Evolutionary conservation across 2,329 filamentous ascomycete species (phyloP).

Genomic region (Fusarium dimerum): DNA sequence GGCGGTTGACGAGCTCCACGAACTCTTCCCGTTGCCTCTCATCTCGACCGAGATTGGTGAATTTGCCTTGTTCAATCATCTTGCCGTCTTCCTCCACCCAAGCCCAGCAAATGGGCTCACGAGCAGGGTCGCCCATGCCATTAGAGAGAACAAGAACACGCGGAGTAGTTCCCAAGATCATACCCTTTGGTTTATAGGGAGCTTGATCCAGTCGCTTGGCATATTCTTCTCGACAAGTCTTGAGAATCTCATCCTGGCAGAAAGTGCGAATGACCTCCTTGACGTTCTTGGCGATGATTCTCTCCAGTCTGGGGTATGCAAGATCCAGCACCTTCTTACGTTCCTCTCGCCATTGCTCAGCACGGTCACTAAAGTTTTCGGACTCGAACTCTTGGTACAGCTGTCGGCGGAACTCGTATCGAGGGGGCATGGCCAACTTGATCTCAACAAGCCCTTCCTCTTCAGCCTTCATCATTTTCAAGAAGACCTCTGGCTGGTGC

Average conservation of each 20-base stretch:
- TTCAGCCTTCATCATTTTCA: conserved; percentile 97
- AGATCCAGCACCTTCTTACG: conserved; percentile 81
- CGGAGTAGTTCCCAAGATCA: conserved; percentile 84
- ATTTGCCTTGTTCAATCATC: conserved; percentile 85
- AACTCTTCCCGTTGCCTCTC: conserved; percentile 69
- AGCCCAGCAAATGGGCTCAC: conserved; percentile 86
- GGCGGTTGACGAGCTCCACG: conserved; percentile 74
- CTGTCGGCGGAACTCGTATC: conserved; percentile 72
- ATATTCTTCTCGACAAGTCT: conserved; percentile 84
- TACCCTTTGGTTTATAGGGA: conserved; percentile 91
- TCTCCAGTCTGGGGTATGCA: conserved; percentile 79
- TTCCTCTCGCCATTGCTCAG: conserved; percentile 91
- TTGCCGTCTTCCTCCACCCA: conserved; percentile 93
- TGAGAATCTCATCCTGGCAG: conserved; percentile 91
- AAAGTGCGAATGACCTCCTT: conserved; percentile 93
- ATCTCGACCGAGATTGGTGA: conserved; percentile 73
- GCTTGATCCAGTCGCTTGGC: conserved; percentile 90
- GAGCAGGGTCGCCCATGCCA: conserved; percentile 70
- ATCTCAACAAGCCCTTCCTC: conserved; percentile 91
- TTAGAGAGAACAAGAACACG: conserved; percentile 86
- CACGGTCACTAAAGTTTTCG: conserved; percentile 92
- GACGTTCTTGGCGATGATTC: conserved; percentile 83
- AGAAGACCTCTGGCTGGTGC: conserved; percentile 81
- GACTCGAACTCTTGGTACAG: conserved; percentile 85
- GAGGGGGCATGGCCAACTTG: conserved; percentile 73